phyloP scores from a whole-genome alignment of 257 asterid species.

The Solanum chilense region DNA sequence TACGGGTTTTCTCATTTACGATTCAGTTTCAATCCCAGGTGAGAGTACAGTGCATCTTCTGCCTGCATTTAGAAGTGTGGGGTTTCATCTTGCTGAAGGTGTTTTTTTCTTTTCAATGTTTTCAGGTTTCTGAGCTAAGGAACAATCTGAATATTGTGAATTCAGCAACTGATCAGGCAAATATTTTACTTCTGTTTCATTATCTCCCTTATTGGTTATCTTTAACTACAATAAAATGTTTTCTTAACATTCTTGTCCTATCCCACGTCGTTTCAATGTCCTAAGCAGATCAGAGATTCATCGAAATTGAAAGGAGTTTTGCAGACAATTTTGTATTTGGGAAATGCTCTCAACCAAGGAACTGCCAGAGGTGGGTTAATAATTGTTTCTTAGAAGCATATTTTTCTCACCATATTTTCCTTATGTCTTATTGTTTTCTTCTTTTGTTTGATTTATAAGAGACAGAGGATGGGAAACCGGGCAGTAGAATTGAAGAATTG shows the following conservation, averaged over 20 bases:
- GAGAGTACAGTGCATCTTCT: neutral
- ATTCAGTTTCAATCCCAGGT: constrained; percentile 69
- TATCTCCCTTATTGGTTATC: neutral
- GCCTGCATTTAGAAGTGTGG: neutral
- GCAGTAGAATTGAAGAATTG: neutral
- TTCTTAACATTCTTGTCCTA: neutral
- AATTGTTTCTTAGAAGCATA: neutral
- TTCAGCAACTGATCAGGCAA: constrained; percentile 72
- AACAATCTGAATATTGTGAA: constrained; percentile 43
- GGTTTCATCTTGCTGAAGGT: neutral
- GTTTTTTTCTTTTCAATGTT: neutral
- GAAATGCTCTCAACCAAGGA: constrained; percentile 88
- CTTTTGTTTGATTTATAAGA: neutral
- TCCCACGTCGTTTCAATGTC: neutral
- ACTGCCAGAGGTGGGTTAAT: constrained; percentile 67
- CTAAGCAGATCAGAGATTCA: constrained; percentile 64
- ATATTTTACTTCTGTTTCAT: constrained; percentile 5
- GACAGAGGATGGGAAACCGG: neutral
- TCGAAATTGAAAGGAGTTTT: constrained; percentile 72
- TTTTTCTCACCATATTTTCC: neutral
- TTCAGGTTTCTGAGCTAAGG: constrained; percentile 58
- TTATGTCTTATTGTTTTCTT: neutral
- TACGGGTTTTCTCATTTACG: constrained; percentile 61
- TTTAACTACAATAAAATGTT: neutral
- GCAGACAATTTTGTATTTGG: constrained; percentile 73